Base-by-base conservation (phyloP, 257 asterid species). In the Galeopsis tetrahit region DNA sequence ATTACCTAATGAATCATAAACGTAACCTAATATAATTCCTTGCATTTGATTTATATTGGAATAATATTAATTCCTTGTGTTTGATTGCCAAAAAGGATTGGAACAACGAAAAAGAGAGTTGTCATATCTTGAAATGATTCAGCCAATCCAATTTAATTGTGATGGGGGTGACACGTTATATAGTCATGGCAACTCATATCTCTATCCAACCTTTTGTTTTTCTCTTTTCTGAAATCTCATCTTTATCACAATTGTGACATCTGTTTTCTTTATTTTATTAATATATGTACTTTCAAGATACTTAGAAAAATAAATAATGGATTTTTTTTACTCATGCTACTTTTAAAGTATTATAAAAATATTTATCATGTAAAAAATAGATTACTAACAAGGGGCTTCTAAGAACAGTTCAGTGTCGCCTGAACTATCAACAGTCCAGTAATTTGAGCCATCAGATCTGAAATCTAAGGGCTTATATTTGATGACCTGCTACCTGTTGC, bases 111-210 rank as follows among this genome's bases (percentile, higher is more conserved):
- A 53, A 53, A 53, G 34, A 2, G 60, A 52, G 15, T 14, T 51
- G 1, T 32, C 6, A 48, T 46, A n/a, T 33, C 55, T 56, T 38
- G 51, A 49, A 48, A 32, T 42, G 59, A 42, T n/a, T n/a, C n/a
- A 53, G 31, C 69, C 58, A 57, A 44, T 14, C 61, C 57, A 51
- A 36, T 38, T 73, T 1, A 15, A 66, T 57, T 46, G 2, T 60
- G 57, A 82, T 82, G 34, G 59, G 81, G 39, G 59, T 53, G 86
- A 79, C 86, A 82, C 82, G 83, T 77, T 63, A 62, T 6, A 10
- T 17, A 40, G 61, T 60, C 39, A 48, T 52, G 73, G 10, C 40
- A 52, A 48, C 9, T 10, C 13, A 70, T 6, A 51, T 73, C 72
- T 53, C 64, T 59, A 69, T 73, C 81, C 71, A 48, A 48, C 10